Evolutionary conservation across 352 stramenopile genomes (phyloP).

Genomic region (Phytophthora sp.): DNA sequence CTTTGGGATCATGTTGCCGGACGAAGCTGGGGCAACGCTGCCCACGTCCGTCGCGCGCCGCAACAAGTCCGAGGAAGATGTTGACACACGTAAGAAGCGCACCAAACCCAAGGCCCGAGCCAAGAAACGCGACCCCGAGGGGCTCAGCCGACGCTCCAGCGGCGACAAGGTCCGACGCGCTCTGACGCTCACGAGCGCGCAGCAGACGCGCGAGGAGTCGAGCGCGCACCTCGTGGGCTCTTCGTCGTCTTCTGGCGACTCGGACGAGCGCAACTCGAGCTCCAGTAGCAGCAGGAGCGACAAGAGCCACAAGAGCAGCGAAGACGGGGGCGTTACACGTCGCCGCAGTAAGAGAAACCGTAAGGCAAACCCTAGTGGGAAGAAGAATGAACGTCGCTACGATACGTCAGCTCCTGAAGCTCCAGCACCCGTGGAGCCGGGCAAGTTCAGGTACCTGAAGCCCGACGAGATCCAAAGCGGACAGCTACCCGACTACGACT

Average conservation of each 20-base stretch:
- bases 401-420: conserved; percentile 43
- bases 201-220: conserved; percentile 53
- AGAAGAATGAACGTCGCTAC: conserved; percentile 18
- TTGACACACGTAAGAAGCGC: conserved; percentile 9
- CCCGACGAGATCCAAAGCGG: conserved; percentile 78
- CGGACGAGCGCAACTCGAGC: conserved; percentile 31
- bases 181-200: conserved; percentile 4
- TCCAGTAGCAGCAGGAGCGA: conserved; percentile 27
- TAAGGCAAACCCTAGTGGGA: conserved; percentile 7
- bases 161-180: conserved; percentile 9
- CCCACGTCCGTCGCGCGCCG: conserved; percentile 1
- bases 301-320: conserved; percentile 16
- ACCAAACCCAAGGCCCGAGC: conserved; percentile 13
- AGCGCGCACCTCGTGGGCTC: conserved; percentile 65
- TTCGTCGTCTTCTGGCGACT: conserved; percentile 26
- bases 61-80: background rate
- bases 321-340: conserved; percentile 10
- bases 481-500: conserved; percentile 71
- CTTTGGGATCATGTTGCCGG: conserved; percentile 17
- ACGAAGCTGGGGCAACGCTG: background rate
- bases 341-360: conserved; percentile 17
- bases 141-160: conserved; percentile 3
- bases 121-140: conserved; percentile 23
- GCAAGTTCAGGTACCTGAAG: conserved; percentile 83
- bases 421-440: conserved; percentile 26